phyloP scores from a whole-genome alignment of 257 asterid species.

The Vinca minor region DNA sequence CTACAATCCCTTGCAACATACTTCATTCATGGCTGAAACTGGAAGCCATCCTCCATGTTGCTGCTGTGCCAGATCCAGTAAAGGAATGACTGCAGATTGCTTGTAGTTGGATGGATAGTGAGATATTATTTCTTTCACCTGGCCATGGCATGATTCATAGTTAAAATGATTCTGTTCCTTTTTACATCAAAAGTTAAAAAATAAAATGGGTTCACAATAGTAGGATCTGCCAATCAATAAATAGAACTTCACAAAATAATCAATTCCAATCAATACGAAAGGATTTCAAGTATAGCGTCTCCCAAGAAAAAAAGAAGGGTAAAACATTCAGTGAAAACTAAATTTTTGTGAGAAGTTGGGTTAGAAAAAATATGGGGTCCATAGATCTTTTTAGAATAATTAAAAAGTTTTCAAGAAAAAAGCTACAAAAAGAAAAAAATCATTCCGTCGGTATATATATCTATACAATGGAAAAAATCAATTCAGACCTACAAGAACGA shows the following conservation, averaged over 20 bases:
- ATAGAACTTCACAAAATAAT: neutral
- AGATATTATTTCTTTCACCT: slow-evolving; percentile 82
- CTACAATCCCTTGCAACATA: no score
- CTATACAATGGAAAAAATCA: neutral
- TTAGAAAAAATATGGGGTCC: neutral
- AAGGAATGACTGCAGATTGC: slow-evolving; percentile 92
- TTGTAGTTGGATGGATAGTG: slow-evolving; percentile 92
- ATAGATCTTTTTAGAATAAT: no score
- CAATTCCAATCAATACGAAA: neutral
- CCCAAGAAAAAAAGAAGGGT: no score
- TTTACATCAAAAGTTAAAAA: neutral
- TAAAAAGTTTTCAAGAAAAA: no score
- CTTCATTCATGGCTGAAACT: slow-evolving; percentile 96
- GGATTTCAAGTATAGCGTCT: neutral
- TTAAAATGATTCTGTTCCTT: neutral
- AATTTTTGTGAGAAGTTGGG: neutral
- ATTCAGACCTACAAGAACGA: neutral
- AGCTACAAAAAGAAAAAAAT: no score
- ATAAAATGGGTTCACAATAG: neutral
- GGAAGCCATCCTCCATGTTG: slow-evolving; percentile 99
- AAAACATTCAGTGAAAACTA: neutral
- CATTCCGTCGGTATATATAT: no score
- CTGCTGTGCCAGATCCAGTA: slow-evolving; percentile 97
- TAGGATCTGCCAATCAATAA: neutral
- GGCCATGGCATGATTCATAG: slow-evolving; percentile 14